phyloP scores from a whole-genome alignment of 768 basidiomycete genomes.

The Leccinum fibrillosum region DNA sequence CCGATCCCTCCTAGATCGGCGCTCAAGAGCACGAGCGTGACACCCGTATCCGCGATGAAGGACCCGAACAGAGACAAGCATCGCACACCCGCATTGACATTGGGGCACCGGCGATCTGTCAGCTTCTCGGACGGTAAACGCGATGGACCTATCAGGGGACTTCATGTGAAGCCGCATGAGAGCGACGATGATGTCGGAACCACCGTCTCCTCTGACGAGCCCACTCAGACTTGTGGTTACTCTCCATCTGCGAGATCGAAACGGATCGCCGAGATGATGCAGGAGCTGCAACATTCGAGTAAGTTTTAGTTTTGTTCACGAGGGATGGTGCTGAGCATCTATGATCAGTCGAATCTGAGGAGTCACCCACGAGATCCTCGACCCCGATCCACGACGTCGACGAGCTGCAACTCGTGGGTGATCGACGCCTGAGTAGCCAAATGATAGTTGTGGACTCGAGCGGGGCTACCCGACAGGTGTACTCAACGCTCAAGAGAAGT shows the following conservation, averaged over 20 bases:
- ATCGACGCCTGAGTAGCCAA: conserved; percentile 39
- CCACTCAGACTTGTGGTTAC: conserved; percentile 26
- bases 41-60: conserved; percentile 59
- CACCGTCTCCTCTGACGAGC: conserved; percentile 17
- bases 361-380: conserved; percentile 56
- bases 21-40: conserved; percentile 43
- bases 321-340: conserved; percentile 1
- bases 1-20: conserved; percentile 39
- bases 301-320: conserved; percentile 32
- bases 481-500: conserved; percentile 44
- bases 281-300: conserved; percentile 70
- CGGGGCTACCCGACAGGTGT: conserved; percentile 37
- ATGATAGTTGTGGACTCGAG: conserved; percentile 21
- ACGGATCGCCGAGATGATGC: conserved; percentile 78
- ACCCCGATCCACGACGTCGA: conserved; percentile 44
- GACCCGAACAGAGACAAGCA: conserved; percentile 45
- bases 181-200: conserved; percentile 35
- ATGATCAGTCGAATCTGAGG: conserved; percentile 34
- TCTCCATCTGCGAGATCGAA: conserved; percentile 69
- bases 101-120: conserved; percentile 73
- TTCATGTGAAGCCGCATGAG: conserved; percentile 37
- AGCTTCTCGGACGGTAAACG: conserved; percentile 95
- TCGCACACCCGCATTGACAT: conserved; percentile 51
- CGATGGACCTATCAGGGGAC: conserved; percentile 81
- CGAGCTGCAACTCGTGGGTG: conserved; percentile 45